Evolutionary conservation across 129 eudicot species (phyloP).

Genomic region (Sambucus nigra): DNA sequence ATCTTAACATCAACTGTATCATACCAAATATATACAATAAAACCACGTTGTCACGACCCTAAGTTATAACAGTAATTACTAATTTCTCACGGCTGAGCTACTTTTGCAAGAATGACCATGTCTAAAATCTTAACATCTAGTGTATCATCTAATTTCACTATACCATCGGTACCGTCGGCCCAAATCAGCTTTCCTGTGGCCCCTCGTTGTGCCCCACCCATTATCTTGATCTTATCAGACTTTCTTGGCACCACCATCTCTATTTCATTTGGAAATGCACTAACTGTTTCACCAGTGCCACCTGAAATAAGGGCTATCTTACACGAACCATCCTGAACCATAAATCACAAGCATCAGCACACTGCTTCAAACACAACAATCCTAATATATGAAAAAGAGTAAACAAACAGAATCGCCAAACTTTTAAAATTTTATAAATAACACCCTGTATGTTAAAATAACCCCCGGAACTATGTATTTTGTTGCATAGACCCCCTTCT

Average conservation of each 20-base stretch:
- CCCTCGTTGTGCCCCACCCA: slow-evolving; percentile 91
- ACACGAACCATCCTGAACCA: slow-evolving; percentile 78
- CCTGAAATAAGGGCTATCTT: slow-evolving; percentile 58
- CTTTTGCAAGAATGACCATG: slow-evolving; percentile 62
- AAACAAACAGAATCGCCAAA: too few relatives aligned
- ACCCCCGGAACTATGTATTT: too few relatives aligned
- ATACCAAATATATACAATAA: too few relatives aligned
- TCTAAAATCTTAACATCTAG: slow-evolving; percentile 89
- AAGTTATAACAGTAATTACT: too few relatives aligned
- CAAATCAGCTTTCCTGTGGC: slow-evolving; percentile 86
- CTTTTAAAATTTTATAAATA: too few relatives aligned
- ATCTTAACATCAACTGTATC: slow-evolving; percentile 79
- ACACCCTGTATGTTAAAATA: too few relatives aligned
- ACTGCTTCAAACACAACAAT: too few relatives aligned
- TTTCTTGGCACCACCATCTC: slow-evolving; percentile 68
- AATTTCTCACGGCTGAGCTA: too few relatives aligned
- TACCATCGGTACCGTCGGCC: slow-evolving; percentile 82
- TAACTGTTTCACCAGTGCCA: slow-evolving; percentile 61
- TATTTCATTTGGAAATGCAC: slow-evolving; percentile 50
- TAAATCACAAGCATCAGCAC: background rate
- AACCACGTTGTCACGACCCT: too few relatives aligned
- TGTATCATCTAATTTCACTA: slow-evolving; percentile 71
- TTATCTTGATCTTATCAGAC: slow-evolving; percentile 66
- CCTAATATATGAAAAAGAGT: too few relatives aligned
- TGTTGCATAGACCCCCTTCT: too few relatives aligned